Evolutionary conservation across 176 grass and related monocot genomes (phyloP).

Genomic region (Paspalum vaginatum): DNA sequence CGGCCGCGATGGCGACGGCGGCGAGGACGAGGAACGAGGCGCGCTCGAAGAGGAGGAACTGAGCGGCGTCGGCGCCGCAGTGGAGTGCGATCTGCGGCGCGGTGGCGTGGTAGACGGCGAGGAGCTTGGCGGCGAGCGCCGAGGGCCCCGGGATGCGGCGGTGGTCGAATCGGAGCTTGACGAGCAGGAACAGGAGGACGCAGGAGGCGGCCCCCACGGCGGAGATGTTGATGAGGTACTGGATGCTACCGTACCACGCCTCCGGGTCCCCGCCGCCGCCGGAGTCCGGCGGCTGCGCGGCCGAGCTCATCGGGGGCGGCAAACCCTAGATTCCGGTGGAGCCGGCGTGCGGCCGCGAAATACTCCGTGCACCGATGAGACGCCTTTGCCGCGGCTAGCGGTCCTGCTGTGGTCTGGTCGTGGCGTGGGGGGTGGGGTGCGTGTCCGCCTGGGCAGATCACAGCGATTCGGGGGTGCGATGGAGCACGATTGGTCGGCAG

Average conservation of each 20-base stretch:
- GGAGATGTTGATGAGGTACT: constrained; percentile 98
- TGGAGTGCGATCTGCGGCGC: constrained; percentile 95
- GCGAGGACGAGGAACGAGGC: constrained; percentile 83
- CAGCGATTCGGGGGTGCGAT: background rate
- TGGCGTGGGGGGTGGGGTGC: background rate
- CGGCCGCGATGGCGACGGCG: constrained; percentile 53
- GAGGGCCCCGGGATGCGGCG: constrained; percentile 91
- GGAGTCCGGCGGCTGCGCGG: constrained; percentile 48
- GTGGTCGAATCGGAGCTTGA: constrained; percentile 95
- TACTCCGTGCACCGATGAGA: constrained; percentile 37
- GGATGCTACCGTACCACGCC: constrained; percentile 97
- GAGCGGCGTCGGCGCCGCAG: constrained; percentile 97
- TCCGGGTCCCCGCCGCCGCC: constrained; percentile 58
- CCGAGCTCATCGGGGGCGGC: constrained; percentile 24
- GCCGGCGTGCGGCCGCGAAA: constrained; percentile 4
- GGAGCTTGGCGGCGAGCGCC: constrained; percentile 87
- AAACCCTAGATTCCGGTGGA: constrained; percentile 54
- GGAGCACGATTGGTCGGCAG: background rate
- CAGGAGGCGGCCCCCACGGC: constrained; percentile 78
- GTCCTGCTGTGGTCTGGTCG: constrained; percentile 17
- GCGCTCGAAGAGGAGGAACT: constrained; percentile 96
- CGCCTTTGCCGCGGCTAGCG: constrained; percentile 30
- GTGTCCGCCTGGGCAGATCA: constrained; percentile 3
- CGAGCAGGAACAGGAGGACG: constrained; percentile 88
- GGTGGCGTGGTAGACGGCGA: constrained; percentile 93